Evolutionary conservation across 805 yeast genomes (phyloP), one percentile per base, ranked within the genome.

Genomic region (Nakazawaea ishiwadae): DNA sequence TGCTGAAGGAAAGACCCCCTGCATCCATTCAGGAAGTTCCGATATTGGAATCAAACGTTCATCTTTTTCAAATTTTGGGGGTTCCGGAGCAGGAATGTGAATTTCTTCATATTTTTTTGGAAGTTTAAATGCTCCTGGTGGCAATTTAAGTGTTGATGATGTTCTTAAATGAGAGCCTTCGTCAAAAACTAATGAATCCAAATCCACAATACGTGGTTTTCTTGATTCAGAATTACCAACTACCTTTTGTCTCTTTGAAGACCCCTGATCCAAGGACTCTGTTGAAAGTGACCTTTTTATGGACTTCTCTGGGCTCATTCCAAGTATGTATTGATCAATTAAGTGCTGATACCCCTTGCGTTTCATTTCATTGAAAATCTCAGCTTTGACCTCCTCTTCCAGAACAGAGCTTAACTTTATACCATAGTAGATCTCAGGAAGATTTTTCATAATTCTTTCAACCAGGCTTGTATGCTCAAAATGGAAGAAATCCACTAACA

Each of bases 21-120:
- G 83, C 0, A 91, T 83, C 97, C 96, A 93, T 17, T 64, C 72
- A 0, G 99, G 98, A 19, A 93, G 58, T 3, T 69, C 73, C 2
- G 75, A 39, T 2, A 87, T 77, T 2, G 76, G 63, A 3, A 87
- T 78, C 9, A 84, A 58, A 14, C 63, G 52, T 38, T 75, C 62
- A 35, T 63, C 64, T 4, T 52, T 49, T 4, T 39, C 51, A 15
- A 54, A 39, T 1, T 59, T 62, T 3, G 78, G 70, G 19, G 72
- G 68, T 12, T 63, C 58, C 0, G 96, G 96, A 0, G 96, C 81
- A 0, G 99, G 99, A n/a, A 93, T 77, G 47, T 81, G 89, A 28
- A 90, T 85, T 51, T 88, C 95, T 54, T 91, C 98, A 62, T 91
- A 91, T 44, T 76, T 79, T 48, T 80, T 80, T 10, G 77, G 75